Conservation (phyloP, 257 asterid species). For the Scutellaria barbata region DNA sequence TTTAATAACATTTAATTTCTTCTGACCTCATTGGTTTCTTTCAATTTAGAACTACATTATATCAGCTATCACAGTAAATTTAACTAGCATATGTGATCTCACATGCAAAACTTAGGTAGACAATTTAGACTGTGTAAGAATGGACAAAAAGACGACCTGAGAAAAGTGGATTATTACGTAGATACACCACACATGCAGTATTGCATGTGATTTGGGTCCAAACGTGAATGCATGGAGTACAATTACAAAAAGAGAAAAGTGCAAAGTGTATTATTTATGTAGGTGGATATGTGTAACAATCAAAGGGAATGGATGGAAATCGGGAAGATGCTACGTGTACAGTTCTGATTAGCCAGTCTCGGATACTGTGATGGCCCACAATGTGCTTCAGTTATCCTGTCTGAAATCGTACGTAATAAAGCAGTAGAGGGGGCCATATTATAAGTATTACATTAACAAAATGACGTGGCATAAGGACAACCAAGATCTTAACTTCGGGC, state of each 20-base stretch:
- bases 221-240: not conserved
- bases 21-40: no score
- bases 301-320: constrained; percentile 38
- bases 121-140: no score
- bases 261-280: not conserved
- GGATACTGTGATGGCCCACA: constrained; percentile 50
- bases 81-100: no score
- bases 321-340: constrained; percentile 41
- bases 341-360: constrained; percentile 32
- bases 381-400: constrained; percentile 43
- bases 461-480: constrained; percentile 55
- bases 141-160: no score
- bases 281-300: constrained; percentile 41
- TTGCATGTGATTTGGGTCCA: no score
- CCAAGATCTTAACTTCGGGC: constrained; percentile 43
- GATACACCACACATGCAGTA: no score
- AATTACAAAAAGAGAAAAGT: not conserved
- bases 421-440: constrained; percentile 42
- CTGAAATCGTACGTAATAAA: constrained; percentile 20
- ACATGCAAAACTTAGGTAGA: no score
- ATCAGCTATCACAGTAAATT: no score
- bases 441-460: not conserved
- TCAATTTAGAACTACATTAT: no score
- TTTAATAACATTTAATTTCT: no score
- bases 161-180: no score